Conservation (phyloP, 495 filamentous ascomycete genomes). For the Podospora pseudopauciseta region DNA sequence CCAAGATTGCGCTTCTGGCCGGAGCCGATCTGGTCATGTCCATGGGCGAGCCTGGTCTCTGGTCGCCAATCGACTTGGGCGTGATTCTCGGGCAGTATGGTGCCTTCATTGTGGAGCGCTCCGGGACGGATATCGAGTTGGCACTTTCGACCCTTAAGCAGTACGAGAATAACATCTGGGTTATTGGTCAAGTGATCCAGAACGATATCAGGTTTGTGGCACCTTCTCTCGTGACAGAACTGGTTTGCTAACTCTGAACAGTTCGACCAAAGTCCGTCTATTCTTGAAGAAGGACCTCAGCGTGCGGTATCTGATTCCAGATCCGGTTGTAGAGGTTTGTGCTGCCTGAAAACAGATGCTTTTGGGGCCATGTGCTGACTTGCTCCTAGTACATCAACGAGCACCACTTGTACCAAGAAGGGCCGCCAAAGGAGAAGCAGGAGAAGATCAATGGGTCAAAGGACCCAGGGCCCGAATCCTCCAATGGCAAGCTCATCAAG, state of each 20-base stretch:
- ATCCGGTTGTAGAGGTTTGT: constrained; percentile 30
- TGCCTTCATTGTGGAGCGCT: constrained; percentile 84
- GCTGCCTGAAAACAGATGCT: background rate
- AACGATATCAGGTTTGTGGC: constrained; percentile 64
- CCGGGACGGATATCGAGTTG: constrained; percentile 84
- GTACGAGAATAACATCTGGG: constrained; percentile 69
- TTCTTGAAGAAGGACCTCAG: constrained; percentile 81
- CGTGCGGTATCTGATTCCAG: constrained; percentile 46
- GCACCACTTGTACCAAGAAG: constrained; percentile 69
- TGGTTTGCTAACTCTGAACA: constrained; percentile 6
- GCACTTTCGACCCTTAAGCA: constrained; percentile 70
- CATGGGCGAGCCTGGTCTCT: constrained; percentile 66
- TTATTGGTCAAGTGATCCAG: constrained; percentile 83
- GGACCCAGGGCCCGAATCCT: constrained; percentile 4
- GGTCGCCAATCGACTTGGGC: constrained; percentile 77
- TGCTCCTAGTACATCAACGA: constrained; percentile 71
- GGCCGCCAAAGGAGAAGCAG: constrained; percentile 37
- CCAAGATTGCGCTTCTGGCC: constrained; percentile 63
- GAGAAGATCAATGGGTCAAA: constrained; percentile 33
- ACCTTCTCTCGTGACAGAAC: background rate
- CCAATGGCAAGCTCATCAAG: constrained; percentile 13
- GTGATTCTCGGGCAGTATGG: constrained; percentile 85
- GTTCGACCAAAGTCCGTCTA: constrained; percentile 81
- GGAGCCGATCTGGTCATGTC: constrained; percentile 87
- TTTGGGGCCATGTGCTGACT: constrained; percentile 29